Evolutionary conservation across 257 asterid species (phyloP).

Genomic region (Primulina huaijiensis): DNA sequence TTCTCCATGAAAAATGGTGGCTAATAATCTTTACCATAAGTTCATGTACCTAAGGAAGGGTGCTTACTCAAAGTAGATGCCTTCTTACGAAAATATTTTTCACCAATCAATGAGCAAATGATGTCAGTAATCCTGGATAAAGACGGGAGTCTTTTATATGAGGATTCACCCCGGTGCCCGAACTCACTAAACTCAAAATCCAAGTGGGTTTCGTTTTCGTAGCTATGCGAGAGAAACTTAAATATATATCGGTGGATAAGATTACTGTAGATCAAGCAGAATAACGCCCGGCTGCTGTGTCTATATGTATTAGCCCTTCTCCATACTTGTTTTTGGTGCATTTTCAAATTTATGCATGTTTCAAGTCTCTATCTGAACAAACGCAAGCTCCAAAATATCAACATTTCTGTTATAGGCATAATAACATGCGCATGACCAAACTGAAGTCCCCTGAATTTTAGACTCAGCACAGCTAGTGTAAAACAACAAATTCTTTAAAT

Average conservation of each 20-base stretch:
- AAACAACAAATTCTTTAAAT: not conserved
- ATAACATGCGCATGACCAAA: not conserved
- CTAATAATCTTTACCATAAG: not conserved
- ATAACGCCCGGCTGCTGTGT: too few species aligned
- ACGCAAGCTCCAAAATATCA: not conserved
- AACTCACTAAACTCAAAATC: not conserved
- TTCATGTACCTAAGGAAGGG: not conserved
- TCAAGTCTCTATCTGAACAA: not conserved
- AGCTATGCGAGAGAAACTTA: too few species aligned
- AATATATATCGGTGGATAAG: too few species aligned
- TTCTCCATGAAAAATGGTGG: constrained; percentile 2
- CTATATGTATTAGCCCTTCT: not conserved
- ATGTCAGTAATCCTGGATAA: not conserved
- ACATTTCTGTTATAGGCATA: not conserved
- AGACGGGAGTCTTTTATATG: not conserved
- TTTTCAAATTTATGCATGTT: not conserved
- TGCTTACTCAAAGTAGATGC: constrained; percentile 2
- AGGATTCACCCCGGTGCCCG: not conserved
- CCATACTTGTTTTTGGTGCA: not conserved
- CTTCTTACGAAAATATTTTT: not conserved
- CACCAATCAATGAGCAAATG: not conserved
- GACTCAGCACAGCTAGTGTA: not conserved
- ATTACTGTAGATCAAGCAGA: too few species aligned
- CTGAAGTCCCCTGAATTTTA: not conserved
- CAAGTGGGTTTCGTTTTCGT: too few species aligned